These are phyloP conservation scores for Trichoderma pleuroti DNA, from an alignment of 2,329 filamentous ascomycete genomes.

Conservation along the genomic window DNA sequence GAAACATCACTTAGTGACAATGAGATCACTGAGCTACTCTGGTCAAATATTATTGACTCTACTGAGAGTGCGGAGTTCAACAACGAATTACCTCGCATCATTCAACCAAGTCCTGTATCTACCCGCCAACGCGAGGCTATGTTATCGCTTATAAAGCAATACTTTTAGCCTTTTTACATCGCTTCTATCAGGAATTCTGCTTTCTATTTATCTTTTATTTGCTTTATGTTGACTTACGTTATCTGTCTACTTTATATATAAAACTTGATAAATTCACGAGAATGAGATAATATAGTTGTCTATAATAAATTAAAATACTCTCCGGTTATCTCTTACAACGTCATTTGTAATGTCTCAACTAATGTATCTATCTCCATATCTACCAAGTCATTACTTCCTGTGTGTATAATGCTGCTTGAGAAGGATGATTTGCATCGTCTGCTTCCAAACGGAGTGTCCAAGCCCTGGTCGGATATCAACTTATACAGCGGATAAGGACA, in stretches of 20 bases:
- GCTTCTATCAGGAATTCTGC: background rate
- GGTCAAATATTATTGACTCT: background rate
- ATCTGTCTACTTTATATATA: background rate
- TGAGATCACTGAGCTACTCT: background rate
- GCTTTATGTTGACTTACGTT: background rate
- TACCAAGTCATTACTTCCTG: background rate
- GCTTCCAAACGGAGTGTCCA: background rate
- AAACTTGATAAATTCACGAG: background rate
- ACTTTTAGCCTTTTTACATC: background rate
- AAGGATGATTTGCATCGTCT: background rate
- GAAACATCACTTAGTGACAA: background rate
- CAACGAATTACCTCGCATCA: background rate
- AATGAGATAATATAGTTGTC: no score
- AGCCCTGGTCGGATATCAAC: background rate
- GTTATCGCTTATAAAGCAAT: background rate
- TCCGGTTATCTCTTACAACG: no score
- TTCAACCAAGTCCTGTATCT: background rate
- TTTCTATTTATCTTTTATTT: background rate
- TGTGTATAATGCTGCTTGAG: background rate
- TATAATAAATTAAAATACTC: no score
- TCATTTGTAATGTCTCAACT: background rate
- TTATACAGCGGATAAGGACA: conserved; percentile 7
- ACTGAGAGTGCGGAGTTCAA: background rate
- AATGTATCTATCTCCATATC: background rate
- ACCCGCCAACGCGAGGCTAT: background rate